Evolutionary conservation across 2,329 filamentous ascomycete species (phyloP).

Genomic region (Cladosporium sp.): DNA sequence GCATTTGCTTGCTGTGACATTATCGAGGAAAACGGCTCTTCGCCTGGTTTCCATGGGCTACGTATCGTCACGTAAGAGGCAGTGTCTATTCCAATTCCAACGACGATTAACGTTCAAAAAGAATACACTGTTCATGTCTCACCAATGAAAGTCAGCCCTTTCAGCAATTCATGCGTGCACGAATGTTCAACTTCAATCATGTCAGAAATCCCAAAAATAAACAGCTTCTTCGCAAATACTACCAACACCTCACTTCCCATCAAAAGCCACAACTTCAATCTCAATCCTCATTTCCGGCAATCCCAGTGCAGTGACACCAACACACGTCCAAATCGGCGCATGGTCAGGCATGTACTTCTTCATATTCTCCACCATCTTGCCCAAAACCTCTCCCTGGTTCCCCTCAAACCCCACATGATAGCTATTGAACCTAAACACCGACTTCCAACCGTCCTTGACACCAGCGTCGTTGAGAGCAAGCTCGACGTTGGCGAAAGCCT

Average conservation of each 20-base stretch:
- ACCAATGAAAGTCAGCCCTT: neutral
- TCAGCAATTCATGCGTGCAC: too few relatives aligned
- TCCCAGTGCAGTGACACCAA: slow-evolving; percentile 49
- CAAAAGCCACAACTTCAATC: slow-evolving; percentile 48
- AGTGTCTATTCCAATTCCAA: slow-evolving; percentile 8
- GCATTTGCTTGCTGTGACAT: slow-evolving; percentile 32
- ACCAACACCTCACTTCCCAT: slow-evolving; percentile 1
- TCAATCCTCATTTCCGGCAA: slow-evolving; percentile 53
- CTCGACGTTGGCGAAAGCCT: slow-evolving; percentile 56
- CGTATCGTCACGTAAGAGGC: slow-evolving; percentile 21
- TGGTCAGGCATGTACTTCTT: slow-evolving; percentile 51
- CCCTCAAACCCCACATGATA: slow-evolving; percentile 21
- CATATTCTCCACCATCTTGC: slow-evolving; percentile 45
- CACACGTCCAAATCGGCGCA: slow-evolving; percentile 51
- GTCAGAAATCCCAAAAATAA: too few relatives aligned
- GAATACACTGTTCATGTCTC: slow-evolving; percentile 1
- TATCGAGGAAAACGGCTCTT: slow-evolving; percentile 37
- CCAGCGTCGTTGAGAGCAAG: slow-evolving; percentile 49
- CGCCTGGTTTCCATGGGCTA: slow-evolving; percentile 32
- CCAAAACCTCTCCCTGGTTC: slow-evolving; percentile 23
- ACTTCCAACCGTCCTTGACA: slow-evolving; percentile 49
- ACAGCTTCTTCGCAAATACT: too few relatives aligned
- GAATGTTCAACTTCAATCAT: too few relatives aligned
- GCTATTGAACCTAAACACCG: slow-evolving; percentile 41
- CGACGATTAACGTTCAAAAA: slow-evolving; percentile 11